phyloP scores from a whole-genome alignment of 164 flowering plant genomes.

The Brasenia schreberi region DNA sequence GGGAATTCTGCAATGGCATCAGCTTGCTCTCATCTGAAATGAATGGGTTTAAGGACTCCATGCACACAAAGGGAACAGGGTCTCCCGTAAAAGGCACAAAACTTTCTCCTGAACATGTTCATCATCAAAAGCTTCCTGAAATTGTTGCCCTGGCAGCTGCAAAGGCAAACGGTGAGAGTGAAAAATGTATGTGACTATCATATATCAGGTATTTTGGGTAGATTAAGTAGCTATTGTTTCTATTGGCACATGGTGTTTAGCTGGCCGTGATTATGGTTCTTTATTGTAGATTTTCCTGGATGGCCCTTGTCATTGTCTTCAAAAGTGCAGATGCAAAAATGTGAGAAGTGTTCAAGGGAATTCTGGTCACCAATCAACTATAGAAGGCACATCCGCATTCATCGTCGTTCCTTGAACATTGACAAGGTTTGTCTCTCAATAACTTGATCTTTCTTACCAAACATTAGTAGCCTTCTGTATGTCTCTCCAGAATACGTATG shows the following conservation, averaged over 20 bases:
- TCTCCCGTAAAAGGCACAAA: conserved; percentile 17
- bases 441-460: too few relatives aligned
- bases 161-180: conserved; percentile 24
- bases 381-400: conserved; percentile 70
- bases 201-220: conserved; percentile 23
- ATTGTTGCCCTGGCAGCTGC: conserved; percentile 25
- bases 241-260: conserved; percentile 2
- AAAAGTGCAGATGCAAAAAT: conserved; percentile 81
- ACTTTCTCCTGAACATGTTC: conserved; percentile 22
- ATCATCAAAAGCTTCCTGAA: conserved; percentile 23
- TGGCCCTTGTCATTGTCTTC: conserved; percentile 78
- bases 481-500: too few relatives aligned
- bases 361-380: conserved; percentile 74
- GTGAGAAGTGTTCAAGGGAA: conserved; percentile 71
- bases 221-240: conserved; percentile 13
- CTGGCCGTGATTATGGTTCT: not conserved
- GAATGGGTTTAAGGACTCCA: conserved; percentile 15
- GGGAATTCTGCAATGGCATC: conserved; percentile 16
- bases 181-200: conserved; percentile 23
- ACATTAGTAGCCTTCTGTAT: too few relatives aligned
- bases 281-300: conserved; percentile 49
- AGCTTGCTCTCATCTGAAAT: conserved; percentile 13
- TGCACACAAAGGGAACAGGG: conserved; percentile 12
- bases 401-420: conserved; percentile 57
- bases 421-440: conserved; percentile 41